Percentiles rank a stretch among this genome's conserved stretches.
phyloP scores from a whole-genome alignment of 2,329 filamentous ascomycete genomes.

The Colletotrichum kahawae region DNA sequence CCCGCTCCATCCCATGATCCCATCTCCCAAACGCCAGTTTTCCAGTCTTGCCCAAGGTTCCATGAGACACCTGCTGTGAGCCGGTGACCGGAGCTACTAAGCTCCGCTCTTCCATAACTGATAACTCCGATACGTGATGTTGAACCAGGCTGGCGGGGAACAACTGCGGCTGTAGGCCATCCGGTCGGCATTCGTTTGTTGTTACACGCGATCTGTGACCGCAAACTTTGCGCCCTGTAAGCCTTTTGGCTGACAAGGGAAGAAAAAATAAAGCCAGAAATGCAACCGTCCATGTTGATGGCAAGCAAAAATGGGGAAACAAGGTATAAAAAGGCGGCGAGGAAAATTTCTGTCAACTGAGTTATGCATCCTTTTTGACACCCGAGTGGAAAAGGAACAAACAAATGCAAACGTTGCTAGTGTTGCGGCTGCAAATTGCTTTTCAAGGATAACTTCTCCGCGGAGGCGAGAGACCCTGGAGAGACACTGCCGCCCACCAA shows the following conservation, averaged over 20 bases:
- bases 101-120: neutral
- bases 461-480: constrained; percentile 11
- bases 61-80: neutral
- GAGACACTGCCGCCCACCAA: neutral
- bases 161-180: neutral
- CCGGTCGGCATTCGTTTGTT: neutral
- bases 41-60: neutral
- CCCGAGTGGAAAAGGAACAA: neutral
- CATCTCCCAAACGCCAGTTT: neutral
- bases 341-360: neutral
- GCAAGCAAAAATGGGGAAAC: neutral
- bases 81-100: constrained; percentile 4
- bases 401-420: neutral
- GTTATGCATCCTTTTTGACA: neutral
- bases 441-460: constrained; percentile 18
- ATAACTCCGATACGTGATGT: neutral
- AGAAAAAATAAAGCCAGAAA: neutral
- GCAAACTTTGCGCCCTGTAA: constrained; percentile 11
- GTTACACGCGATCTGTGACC: constrained; percentile 11
- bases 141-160: neutral
- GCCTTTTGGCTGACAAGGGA: neutral
- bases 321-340: neutral
- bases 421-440: neutral
- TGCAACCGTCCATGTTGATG: neutral
- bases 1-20: neutral